phyloP scores from a whole-genome alignment of 305 asterid species.

The Solanum hybrid region DNA sequence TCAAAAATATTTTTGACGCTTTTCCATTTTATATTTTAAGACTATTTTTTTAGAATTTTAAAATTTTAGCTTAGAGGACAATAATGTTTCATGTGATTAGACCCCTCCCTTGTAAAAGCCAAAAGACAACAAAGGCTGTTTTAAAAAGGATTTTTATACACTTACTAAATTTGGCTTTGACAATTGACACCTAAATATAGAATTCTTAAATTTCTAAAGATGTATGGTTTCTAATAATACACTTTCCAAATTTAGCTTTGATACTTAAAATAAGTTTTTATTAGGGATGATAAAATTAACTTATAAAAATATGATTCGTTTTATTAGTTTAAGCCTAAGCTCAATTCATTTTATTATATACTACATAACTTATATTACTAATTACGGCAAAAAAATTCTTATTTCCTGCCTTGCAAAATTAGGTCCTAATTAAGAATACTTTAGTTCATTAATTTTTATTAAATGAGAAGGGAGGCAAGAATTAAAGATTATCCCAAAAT shows the following conservation, averaged over 20 bases:
- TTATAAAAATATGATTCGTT: not conserved
- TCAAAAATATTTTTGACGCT: too few relatives aligned
- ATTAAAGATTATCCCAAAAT: not conserved
- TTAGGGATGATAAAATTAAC: not conserved
- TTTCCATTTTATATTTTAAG: too few relatives aligned
- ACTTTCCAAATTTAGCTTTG: not conserved
- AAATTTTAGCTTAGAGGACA: not conserved
- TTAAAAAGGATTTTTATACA: not conserved
- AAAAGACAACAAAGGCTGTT: not conserved
- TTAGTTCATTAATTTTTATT: too few relatives aligned
- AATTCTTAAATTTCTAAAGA: not conserved
- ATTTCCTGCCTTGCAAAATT: not conserved
- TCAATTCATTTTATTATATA: too few relatives aligned
- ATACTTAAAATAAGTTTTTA: not conserved
- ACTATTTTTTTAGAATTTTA: too few relatives aligned
- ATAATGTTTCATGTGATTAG: not conserved
- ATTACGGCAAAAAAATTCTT: not conserved
- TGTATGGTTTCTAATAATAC: not conserved
- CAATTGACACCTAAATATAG: not conserved
- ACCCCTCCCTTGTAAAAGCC: not conserved
- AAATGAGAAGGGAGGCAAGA: not conserved
- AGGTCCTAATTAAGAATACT: not conserved
- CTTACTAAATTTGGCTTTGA: not conserved
- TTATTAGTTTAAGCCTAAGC: too few relatives aligned
- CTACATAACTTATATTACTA: too few relatives aligned